Evolutionary conservation across 1,139 yeast genomes (phyloP).

Genomic region (Martiniozyma asiatica): DNA sequence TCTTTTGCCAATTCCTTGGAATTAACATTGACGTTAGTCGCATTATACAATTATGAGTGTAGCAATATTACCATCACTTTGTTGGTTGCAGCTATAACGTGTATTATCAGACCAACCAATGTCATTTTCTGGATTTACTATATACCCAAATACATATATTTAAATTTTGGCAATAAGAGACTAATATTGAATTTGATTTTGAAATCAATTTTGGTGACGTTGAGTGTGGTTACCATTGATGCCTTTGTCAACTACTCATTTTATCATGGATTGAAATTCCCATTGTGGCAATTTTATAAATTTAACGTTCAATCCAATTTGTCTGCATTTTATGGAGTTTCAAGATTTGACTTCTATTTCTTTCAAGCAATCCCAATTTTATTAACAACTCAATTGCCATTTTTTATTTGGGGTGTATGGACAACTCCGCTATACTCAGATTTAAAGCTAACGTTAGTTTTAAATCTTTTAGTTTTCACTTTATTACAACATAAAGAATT

Average conservation of each 20-base stretch:
- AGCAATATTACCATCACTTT: conserved; percentile 21
- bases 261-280: conserved; percentile 49
- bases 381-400: conserved; percentile 55
- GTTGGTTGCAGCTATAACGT: conserved; percentile 40
- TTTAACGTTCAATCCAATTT: conserved; percentile 67
- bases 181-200: no score
- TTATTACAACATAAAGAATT: conserved; percentile 75
- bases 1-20: conserved; percentile 84
- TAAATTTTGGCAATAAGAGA: no score
- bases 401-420: conserved; percentile 32
- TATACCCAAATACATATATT: conserved; percentile 1
- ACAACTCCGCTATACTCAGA: conserved; percentile 10
- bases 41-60: conserved; percentile 64
- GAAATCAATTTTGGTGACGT: no score
- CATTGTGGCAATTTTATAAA: conserved; percentile 55
- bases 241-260: conserved; percentile 43
- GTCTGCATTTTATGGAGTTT: conserved; percentile 74
- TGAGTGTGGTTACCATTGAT: no score
- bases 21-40: conserved; percentile 57
- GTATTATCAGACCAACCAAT: conserved; percentile 77
- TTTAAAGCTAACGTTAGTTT: conserved; percentile 21
- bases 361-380: conserved; percentile 74
- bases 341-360: conserved; percentile 80
- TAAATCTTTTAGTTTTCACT: conserved; percentile 47
- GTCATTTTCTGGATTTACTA: conserved; percentile 58